Base-by-base conservation (phyloP, 2,329 filamentous ascomycete species). In the Microdochium paspali region DNA sequence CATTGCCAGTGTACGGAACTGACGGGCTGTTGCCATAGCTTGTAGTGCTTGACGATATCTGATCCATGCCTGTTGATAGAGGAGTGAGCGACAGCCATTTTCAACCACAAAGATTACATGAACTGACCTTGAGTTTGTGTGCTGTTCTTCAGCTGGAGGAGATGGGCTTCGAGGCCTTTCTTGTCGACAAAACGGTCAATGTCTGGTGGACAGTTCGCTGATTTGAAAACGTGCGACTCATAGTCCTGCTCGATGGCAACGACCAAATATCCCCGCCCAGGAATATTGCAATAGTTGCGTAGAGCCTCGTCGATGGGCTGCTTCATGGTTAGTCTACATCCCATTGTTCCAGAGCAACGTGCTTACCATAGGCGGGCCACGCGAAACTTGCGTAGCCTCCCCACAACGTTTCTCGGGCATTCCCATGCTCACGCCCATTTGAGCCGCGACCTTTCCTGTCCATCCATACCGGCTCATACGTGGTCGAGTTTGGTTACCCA, bases 291-390 rank as follows among this genome's bases (percentile, higher is more conserved):
- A 35, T 74, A 66, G 44, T 76, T 70, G 15, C 71, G 66, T 10
- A 81, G 61, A 24, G 72, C 75, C 50, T 71, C 67, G 28, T 71
- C 70, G 28, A 80, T 76, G 55, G 73, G 63, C 73, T 77, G 49
- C 23, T 25, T 32, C 32, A 45, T 23, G 21, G 31, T 61, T 46
- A 60, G 56, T 10, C 6, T 3, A 21, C 12, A 20, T 40, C 18
- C 6, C 7, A 3, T 20, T 21, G 7, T 10, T 21, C 7, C 13
- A 9, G 10, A 5, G 35, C n/a, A n/a, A 12, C 5, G 18, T 18
- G 18, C 56, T 55, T 58, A 71, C 68, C 64, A 68, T 65, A 13
- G 66, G 66, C 18, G 65, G 65, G 32, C 65, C 61, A 15, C 66
- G 64, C 45, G 61, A 51, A 45, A 65, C 66, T 50, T 62, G 60